Percentiles rank a stretch among this genome's conserved stretches.
Evolutionary conservation across 1,139 yeast species (phyloP).

Genomic region (Lodderomyces orthopsilosis): DNA sequence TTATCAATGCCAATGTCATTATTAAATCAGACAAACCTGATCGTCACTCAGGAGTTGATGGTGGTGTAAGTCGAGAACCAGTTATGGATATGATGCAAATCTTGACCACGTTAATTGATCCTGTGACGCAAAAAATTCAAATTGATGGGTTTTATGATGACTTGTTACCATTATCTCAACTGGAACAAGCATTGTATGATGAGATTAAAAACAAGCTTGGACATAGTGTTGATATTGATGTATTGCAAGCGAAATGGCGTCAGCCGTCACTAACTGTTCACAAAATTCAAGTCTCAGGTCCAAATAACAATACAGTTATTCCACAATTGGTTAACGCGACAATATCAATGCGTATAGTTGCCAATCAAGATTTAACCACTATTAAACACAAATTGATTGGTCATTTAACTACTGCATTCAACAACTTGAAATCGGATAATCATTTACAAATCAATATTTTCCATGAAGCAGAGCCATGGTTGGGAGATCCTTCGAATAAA

Average conservation of each 20-base stretch:
- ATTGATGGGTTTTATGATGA: conserved; percentile 72
- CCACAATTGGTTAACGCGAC: conserved; percentile 79
- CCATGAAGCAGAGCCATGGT: conserved; percentile 95
- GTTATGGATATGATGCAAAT: conserved; percentile 79
- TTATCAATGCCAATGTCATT: conserved; percentile 72
- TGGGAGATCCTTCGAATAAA: conserved; percentile 76
- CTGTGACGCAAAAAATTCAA: conserved; percentile 52
- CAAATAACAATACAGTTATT: conserved; percentile 84
- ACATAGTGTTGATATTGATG: conserved; percentile 37
- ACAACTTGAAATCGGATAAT: conserved; percentile 55
- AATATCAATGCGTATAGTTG: conserved; percentile 82
- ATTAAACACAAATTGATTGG: conserved; percentile 51
- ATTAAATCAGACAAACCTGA: conserved; percentile 76
- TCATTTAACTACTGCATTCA: conserved; percentile 38
- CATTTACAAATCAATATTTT: conserved; percentile 55
- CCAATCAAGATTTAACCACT: conserved; percentile 69
- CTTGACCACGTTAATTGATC: conserved; percentile 59
- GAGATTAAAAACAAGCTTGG: conserved; percentile 51
- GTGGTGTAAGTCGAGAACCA: conserved; percentile 88
- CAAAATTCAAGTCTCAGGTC: conserved; percentile 82
- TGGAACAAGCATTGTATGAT: conserved; percentile 60
- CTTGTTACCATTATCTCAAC: conserved; percentile 52
- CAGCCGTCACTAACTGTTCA: conserved; percentile 91
- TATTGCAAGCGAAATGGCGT: conserved; percentile 84
- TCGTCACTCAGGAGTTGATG: conserved; percentile 95